Evolutionary conservation across 441 rosid species (phyloP).

Genomic region (Populus tomentosa): DNA sequence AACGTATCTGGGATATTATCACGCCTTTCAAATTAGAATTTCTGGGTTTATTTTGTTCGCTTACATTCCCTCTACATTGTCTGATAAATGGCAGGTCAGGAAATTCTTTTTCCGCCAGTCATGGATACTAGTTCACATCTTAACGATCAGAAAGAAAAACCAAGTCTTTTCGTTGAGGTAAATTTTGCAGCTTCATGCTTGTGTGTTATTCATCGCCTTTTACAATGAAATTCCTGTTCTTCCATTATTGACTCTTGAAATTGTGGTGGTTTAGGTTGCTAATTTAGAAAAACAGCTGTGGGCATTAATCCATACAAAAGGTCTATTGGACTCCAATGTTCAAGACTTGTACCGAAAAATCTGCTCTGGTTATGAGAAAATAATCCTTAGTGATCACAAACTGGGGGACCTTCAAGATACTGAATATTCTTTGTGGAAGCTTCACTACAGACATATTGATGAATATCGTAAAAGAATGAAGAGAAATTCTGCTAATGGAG

Average conservation of each 20-base stretch:
- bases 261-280: slow-evolving; percentile 49
- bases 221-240: slow-evolving; percentile 1
- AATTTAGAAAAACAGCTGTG: slow-evolving; percentile 65
- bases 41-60: not conserved
- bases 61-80: slow-evolving; percentile 1
- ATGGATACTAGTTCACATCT: slow-evolving; percentile 29
- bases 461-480: slow-evolving; percentile 77
- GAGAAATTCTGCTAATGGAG: slow-evolving; percentile 32
- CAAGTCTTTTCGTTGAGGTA: slow-evolving; percentile 53
- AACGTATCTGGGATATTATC: not conserved
- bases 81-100: slow-evolving; percentile 19
- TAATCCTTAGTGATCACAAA: slow-evolving; percentile 45
- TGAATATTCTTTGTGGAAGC: slow-evolving; percentile 86
- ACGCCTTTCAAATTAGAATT: not conserved
- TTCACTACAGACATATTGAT: slow-evolving; percentile 74
- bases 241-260: slow-evolving; percentile 11
- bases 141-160: slow-evolving; percentile 45
- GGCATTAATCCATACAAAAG: slow-evolving; percentile 48
- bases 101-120: slow-evolving; percentile 18
- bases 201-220: slow-evolving; percentile 8
- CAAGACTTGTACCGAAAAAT: slow-evolving; percentile 49
- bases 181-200: slow-evolving; percentile 11
- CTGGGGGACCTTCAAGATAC: slow-evolving; percentile 65
- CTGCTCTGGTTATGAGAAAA: slow-evolving; percentile 54
- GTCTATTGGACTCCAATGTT: slow-evolving; percentile 52